Conservation (phyloP, 2,329 filamentous ascomycete species). For the Kalmusia sp. region DNA sequence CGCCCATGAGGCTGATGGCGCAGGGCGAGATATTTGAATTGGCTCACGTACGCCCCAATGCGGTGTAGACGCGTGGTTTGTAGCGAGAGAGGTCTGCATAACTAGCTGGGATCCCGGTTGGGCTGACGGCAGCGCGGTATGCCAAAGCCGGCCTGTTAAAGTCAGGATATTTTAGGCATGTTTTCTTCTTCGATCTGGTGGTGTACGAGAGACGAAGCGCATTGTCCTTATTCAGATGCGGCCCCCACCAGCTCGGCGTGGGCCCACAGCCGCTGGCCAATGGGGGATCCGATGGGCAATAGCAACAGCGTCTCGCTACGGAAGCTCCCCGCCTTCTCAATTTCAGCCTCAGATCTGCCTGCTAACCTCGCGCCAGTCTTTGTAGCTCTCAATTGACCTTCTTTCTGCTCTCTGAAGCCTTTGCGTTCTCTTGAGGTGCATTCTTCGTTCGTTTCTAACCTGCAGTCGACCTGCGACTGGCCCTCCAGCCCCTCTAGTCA, state of each 20-base stretch:
- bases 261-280: conserved; percentile 10
- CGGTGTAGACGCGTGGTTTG: neutral
- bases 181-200: neutral
- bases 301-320: conserved; percentile 13
- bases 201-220: conserved; percentile 2
- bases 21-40: too few species aligned
- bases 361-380: conserved; percentile 4
- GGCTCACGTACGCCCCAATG: neutral
- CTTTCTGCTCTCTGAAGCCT: neutral
- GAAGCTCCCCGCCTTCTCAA: conserved; percentile 22
- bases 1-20: neutral
- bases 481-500: conserved; percentile 6
- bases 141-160: neutral
- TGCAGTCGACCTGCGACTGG: neutral
- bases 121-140: neutral
- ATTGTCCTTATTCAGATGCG: conserved; percentile 8
- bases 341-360: conserved; percentile 14
- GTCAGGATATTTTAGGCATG: neutral
- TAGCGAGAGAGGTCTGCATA: neutral
- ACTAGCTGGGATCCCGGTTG: neutral
- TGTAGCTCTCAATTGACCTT: conserved; percentile 3
- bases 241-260: conserved; percentile 17
- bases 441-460: neutral
- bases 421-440: neutral
- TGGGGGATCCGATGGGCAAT: conserved; percentile 12